Evolutionary conservation across 148 eudicot genomes (phyloP).

Genomic region (Rhododendron simsii): DNA sequence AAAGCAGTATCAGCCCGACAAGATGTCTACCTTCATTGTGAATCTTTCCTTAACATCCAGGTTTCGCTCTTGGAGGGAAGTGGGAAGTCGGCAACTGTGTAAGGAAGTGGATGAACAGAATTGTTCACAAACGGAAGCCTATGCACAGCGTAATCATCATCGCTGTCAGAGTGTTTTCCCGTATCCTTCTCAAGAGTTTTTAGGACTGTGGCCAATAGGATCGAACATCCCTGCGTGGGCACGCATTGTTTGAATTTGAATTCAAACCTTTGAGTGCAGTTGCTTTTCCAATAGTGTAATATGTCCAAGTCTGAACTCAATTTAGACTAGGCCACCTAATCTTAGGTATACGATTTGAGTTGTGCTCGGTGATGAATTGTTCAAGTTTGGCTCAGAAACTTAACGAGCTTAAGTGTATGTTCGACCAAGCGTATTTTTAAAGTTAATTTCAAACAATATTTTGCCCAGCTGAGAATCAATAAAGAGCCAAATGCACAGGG

Average conservation of each 20-base stretch:
- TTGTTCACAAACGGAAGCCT: conserved; percentile 12
- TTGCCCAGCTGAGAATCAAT: too few species aligned
- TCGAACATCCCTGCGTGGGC: conserved; percentile 31
- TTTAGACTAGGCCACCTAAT: background rate
- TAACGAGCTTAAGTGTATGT: background rate
- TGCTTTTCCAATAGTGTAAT: background rate
- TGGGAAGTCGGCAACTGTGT: conserved; percentile 1
- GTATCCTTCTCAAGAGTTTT: conserved; percentile 3
- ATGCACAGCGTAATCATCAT: background rate
- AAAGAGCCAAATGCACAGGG: too few species aligned
- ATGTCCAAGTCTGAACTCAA: background rate
- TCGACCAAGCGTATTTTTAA: too few species aligned
- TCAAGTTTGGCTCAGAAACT: background rate
- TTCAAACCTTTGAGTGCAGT: background rate
- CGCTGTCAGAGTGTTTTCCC: background rate
- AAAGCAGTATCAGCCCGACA: background rate
- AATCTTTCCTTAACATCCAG: background rate
- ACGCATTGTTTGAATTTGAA: background rate
- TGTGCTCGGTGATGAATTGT: background rate
- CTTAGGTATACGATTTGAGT: background rate
- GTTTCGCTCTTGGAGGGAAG: conserved; percentile 12
- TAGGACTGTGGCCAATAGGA: conserved; percentile 40
- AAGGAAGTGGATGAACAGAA: conserved; percentile 3
- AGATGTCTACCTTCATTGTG: background rate
- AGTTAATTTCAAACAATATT: too few species aligned